Evolutionary conservation across 176 grass and related monocot genomes (phyloP), one percentile per base, ranked within the genome.

Genomic region (Oropetium thomaeum): DNA sequence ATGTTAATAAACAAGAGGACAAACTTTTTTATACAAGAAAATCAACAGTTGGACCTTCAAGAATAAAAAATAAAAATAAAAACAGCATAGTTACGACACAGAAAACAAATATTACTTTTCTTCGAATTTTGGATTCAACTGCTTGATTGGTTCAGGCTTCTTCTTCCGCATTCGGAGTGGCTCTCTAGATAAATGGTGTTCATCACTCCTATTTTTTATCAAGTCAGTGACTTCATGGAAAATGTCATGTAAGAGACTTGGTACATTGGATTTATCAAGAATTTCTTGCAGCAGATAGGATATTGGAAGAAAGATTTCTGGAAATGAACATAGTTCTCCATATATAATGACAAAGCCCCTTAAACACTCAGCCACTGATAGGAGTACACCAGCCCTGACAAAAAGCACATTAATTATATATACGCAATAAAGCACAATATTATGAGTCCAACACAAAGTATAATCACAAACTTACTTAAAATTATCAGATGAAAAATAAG

Each of bases 121-220:
- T 78, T 94, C 91, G 6, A 94, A 98, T 88, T 94, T 92, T 19
- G 91, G 91, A 91, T 88, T 98, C 68, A 98, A 67, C 54, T 94
- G 82, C 49, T 83, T 98, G 39, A 98, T 89, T 79, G 95, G 91
- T 61, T 93, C 84, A 20, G 91, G 91, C 73, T 90, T 88, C 83
- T 94, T 80, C 69, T 97, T 97, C 10, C 81, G 84, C 83, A 92
- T 89, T 78, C 89, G 81, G 77, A 97, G 84, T 20, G 88, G 91
- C 75, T 91, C 65, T 66, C 90, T 93, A 70, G 80, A 79, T 45
- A 67, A 69, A 71, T 92, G 62, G 64, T 90, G 75, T 81, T 94
- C 84, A 65, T 70, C 61, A 43, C 78, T 84, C 84, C 62, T 92
- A 68, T 85, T 92, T 73, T 86, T 92, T 38, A 92, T 84, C 72